Conservation (phyloP, 371 early-diverging fungal species). For the Basidiobolus meristosporus region DNA sequence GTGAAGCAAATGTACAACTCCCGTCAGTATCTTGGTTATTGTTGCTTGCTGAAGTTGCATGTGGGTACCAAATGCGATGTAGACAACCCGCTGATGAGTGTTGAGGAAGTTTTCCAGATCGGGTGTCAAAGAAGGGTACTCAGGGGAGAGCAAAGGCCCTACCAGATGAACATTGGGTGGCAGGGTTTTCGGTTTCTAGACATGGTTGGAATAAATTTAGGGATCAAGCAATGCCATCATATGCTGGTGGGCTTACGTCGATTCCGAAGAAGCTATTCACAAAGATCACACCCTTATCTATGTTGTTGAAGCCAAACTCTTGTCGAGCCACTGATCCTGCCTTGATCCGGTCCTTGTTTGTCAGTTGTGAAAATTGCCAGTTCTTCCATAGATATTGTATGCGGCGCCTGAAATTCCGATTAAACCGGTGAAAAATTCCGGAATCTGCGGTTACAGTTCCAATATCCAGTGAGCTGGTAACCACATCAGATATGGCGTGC, state of each 20-base stretch:
- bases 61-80: not conserved
- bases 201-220: not conserved
- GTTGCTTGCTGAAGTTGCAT: not conserved
- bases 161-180: not conserved
- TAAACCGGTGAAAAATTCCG: too few species aligned
- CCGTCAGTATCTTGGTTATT: not conserved
- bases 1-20: not conserved
- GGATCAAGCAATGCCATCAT: too few species aligned
- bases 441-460: too few species aligned
- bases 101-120: not conserved
- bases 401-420: too few species aligned
- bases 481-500: too few species aligned
- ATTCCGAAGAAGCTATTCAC: not conserved
- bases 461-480: too few species aligned
- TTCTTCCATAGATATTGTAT: too few species aligned
- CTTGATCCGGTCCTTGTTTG: too few species aligned
- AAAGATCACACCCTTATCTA: not conserved
- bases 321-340: too few species aligned
- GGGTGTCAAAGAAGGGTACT: not conserved
- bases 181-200: not conserved
- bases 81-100: not conserved
- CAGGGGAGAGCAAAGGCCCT: slow-evolving; percentile 1
- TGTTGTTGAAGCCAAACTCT: too few species aligned
- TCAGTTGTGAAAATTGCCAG: too few species aligned
- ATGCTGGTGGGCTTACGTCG: not conserved